These are phyloP conservation scores for Chalara sp. DNA, from an alignment of 2,329 filamentous ascomycete species.

Conservation along the genomic window DNA sequence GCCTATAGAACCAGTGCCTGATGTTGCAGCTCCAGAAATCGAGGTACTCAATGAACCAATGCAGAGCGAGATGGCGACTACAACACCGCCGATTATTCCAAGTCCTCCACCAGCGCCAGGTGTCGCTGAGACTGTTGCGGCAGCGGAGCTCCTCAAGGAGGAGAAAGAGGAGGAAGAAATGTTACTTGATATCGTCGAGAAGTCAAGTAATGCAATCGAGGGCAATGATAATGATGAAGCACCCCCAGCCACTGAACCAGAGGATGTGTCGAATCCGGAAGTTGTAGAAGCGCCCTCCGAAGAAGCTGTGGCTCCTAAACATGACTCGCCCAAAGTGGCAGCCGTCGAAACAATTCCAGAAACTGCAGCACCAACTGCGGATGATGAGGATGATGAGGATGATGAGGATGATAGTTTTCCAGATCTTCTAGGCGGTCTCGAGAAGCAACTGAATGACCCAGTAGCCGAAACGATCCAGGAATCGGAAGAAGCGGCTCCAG, in stretches of 20 bases:
- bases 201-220: conserved; percentile 8
- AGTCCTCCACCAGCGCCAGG: conserved; percentile 15
- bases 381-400: conserved; percentile 10
- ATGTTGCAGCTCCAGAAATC: conserved; percentile 5
- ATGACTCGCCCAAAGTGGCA: neutral
- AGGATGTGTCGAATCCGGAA: neutral
- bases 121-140: conserved; percentile 5
- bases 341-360: neutral
- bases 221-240: neutral
- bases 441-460: conserved; percentile 17
- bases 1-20: neutral
- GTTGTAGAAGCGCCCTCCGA: neutral
- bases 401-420: conserved; percentile 16
- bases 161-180: conserved; percentile 23
- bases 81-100: conserved; percentile 11
- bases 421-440: conserved; percentile 22
- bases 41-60: conserved; percentile 5
- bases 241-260: neutral
- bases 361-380: neutral
- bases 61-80: conserved; percentile 10
- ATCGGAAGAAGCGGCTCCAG: too few species aligned
- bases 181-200: conserved; percentile 19
- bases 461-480: neutral
- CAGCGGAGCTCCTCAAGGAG: conserved; percentile 10
- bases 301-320: neutral